Conservation (phyloP, 2,329 filamentous ascomycete species). For the Emmonsiellopsis sp. region DNA sequence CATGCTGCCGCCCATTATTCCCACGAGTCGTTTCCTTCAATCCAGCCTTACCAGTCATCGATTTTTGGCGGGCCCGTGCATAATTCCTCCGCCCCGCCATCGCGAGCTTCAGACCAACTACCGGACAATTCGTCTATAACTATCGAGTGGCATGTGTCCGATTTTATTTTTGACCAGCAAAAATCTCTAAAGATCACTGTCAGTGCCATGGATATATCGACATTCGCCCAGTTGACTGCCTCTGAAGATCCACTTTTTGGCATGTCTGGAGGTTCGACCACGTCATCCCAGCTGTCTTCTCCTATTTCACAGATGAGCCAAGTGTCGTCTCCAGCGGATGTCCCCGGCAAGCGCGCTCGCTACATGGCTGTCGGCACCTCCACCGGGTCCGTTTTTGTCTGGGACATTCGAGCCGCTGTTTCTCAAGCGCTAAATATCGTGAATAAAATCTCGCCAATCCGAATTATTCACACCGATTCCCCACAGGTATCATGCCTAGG, state of each 20-base stretch:
- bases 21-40: slow-evolving; percentile 12
- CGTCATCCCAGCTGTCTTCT: slow-evolving; percentile 47
- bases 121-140: slow-evolving; percentile 29
- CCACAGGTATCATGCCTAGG: slow-evolving; percentile 77
- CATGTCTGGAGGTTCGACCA: slow-evolving; percentile 45
- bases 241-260: slow-evolving; percentile 69
- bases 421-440: slow-evolving; percentile 45
- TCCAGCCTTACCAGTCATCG: slow-evolving; percentile 27
- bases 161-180: slow-evolving; percentile 53
- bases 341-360: slow-evolving; percentile 77
- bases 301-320: slow-evolving; percentile 43
- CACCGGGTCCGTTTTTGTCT: slow-evolving; percentile 66
- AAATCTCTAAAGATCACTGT: slow-evolving; percentile 57
- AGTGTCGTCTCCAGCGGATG: slow-evolving; percentile 43
- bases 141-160: slow-evolving; percentile 60
- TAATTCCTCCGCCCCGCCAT: slow-evolving; percentile 8
- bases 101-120: slow-evolving; percentile 15
- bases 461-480: slow-evolving; percentile 81
- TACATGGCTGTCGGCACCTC: slow-evolving; percentile 75
- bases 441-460: slow-evolving; percentile 60
- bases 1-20: slow-evolving; percentile 15
- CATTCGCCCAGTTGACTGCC: slow-evolving; percentile 58
- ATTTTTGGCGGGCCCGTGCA: slow-evolving; percentile 41
- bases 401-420: slow-evolving; percentile 67
- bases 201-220: slow-evolving; percentile 64